phyloP scores from a whole-genome alignment of 371 early-diverging fungal genomes.

The Conidiobolus incongruus region DNA sequence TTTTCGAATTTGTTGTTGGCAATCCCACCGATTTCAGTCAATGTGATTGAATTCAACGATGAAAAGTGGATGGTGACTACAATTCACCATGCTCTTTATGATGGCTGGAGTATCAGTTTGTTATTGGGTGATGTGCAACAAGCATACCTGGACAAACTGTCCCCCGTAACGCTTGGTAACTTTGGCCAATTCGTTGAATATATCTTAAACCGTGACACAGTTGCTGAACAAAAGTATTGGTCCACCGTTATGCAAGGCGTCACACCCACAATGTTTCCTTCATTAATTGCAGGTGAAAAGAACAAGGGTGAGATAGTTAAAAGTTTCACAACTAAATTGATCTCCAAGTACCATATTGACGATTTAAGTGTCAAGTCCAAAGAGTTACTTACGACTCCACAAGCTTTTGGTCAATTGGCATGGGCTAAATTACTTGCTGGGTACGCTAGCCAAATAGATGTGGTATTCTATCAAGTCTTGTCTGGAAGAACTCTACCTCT shows the following conservation, averaged over 20 bases:
- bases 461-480: not conserved
- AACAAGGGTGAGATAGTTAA: not conserved
- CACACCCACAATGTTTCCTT: not conserved
- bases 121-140: not conserved
- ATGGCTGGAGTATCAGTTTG: not conserved
- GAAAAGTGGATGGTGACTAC: not conserved
- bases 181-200: not conserved
- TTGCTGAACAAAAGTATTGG: not conserved
- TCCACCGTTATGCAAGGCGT: not conserved
- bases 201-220: not conserved
- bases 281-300: not conserved
- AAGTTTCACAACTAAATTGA: not conserved
- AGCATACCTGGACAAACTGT: not conserved
- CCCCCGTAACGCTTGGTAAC: not conserved
- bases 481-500: not conserved
- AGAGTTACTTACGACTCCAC: not conserved
- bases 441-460: not conserved
- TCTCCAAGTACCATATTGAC: not conserved
- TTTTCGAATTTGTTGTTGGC: too few relatives aligned
- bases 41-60: too few relatives aligned
- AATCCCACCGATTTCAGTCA: too few relatives aligned
- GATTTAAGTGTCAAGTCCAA: not conserved
- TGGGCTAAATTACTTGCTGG: not conserved
- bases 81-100: not conserved
- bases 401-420: not conserved